Base-by-base conservation (phyloP, 768 basidiomycete genomes). In the Rhizopogon vesiculosus region DNA sequence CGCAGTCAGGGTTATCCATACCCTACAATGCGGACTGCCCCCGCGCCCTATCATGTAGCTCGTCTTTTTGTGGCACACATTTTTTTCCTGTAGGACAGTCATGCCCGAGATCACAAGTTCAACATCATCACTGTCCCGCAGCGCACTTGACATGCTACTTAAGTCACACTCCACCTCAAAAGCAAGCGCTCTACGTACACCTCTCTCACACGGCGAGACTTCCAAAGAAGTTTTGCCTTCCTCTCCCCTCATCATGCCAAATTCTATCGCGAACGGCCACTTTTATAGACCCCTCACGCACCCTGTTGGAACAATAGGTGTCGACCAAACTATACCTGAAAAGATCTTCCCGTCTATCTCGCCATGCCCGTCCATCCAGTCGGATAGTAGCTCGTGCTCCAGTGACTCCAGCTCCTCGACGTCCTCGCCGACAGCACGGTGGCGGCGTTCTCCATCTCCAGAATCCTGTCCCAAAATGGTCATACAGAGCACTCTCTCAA, bases 381-480 rank as follows among this genome's bases (percentile, higher is more conserved):
- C 68, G 41, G 40, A 55, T 49, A 61, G 19, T 53, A 31, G 45
- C 31, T 53, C 65, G 38, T 67, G 57, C 22, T 57, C 43, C 48
- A 22, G 60, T 35, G 66, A 62, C n/a, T 40, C 54, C 9, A 56
- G 55, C 53, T 58, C 61, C 2, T 51, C 63, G 48, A 56, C 61
- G 3, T 60, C 65, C 8, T 72, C 70, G 6, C 70, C 70, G 29
- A 69, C 59, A 53, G 60, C 70, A 42, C 70, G 67, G 19, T 61
- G 49, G 51, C 63, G 66, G 44, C 70, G 69, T 19, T 70, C 69
- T 2, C 70, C 69, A 10, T 56, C 70, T 39, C 60, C 70, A 52
- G 70, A 65, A 39, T 70, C 63, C 8, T 68, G 66, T 54, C 81
- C 83, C 39, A 69, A 71, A 22, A 77, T 83, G 74, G 59, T 70